A percentile compares a stretch with the other conserved stretches of the same genome.
These are phyloP conservation scores for Linderina pennispora DNA, from an alignment of 192 early-diverging fungal species.

Conservation along the genomic window DNA sequence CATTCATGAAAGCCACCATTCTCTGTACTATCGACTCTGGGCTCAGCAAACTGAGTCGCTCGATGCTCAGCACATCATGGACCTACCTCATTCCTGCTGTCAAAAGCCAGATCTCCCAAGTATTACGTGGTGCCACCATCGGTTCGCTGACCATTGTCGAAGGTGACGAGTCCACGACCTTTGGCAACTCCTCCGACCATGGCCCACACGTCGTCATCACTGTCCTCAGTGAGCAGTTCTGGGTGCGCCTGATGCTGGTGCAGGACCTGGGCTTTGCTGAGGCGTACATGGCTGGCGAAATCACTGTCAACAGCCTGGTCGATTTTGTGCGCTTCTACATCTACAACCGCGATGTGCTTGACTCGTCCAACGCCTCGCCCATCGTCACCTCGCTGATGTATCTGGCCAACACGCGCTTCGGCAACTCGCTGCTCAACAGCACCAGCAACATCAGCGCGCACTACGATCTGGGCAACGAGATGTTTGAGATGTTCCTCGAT, in stretches of 20 bases:
- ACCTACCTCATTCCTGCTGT: constrained; percentile 13
- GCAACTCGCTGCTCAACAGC: constrained; percentile 58
- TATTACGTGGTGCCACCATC: constrained; percentile 19
- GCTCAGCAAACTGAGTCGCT: constrained; percentile 5
- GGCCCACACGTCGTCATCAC: constrained; percentile 37
- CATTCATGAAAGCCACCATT: constrained; percentile 7
- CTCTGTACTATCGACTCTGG: constrained; percentile 12
- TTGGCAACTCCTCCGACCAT: constrained; percentile 35
- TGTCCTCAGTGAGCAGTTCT: constrained; percentile 54
- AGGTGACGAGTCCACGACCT: constrained; percentile 21
- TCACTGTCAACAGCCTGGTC: constrained; percentile 50
- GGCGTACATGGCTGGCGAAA: constrained; percentile 63
- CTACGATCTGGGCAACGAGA: constrained; percentile 71
- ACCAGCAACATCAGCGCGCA: constrained; percentile 61
- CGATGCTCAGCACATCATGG: constrained; percentile 7
- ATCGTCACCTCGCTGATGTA: constrained; percentile 51
- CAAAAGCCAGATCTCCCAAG: constrained; percentile 12
- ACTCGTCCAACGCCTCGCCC: constrained; percentile 42
- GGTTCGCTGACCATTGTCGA: constrained; percentile 43
- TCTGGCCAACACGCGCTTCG: constrained; percentile 50
- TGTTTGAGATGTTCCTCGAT: constrained; percentile 66
- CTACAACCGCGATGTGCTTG: constrained; percentile 45
- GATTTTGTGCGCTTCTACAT: constrained; percentile 55
- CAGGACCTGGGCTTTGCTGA: constrained; percentile 59
- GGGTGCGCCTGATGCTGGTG: constrained; percentile 52